Conservation (phyloP, 352 stramenopile species). For the Phytopythium delawarense region DNA sequence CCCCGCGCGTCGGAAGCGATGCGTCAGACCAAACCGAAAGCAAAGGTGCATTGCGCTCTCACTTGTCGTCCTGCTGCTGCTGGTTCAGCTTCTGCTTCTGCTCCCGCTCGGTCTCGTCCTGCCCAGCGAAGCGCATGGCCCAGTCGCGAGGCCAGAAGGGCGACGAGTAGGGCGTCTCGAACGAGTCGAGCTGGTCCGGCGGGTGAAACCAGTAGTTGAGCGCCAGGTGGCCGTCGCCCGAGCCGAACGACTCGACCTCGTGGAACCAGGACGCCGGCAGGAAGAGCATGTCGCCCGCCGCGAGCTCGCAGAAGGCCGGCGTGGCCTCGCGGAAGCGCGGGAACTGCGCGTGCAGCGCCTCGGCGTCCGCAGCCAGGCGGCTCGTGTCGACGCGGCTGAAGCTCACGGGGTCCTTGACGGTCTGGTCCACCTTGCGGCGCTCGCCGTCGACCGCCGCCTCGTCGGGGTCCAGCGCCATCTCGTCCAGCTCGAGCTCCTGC, state of each 20-base stretch:
- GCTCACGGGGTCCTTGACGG: slow-evolving; percentile 67
- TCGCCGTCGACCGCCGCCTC: slow-evolving; percentile 24
- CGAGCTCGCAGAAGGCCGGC: slow-evolving; percentile 69
- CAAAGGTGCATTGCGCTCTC: neutral
- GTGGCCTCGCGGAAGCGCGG: slow-evolving; percentile 55
- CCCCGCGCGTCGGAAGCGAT: neutral
- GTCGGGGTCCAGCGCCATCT: slow-evolving; percentile 42
- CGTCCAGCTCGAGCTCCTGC: slow-evolving; percentile 42
- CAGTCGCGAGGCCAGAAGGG: slow-evolving; percentile 70
- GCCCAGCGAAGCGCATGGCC: slow-evolving; percentile 34
- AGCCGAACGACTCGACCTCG: slow-evolving; percentile 89
- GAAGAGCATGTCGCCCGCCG: slow-evolving; percentile 94
- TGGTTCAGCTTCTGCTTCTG: neutral
- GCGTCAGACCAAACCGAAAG: neutral
- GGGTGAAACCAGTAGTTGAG: slow-evolving; percentile 91
- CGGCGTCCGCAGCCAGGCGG: slow-evolving; percentile 22
- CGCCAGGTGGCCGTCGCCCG: slow-evolving; percentile 66
- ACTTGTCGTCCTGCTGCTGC: neutral
- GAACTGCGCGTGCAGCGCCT: slow-evolving; percentile 46
- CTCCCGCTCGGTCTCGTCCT: neutral
- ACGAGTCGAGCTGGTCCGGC: slow-evolving; percentile 57
- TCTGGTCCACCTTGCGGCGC: slow-evolving; percentile 26
- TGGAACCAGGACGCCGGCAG: slow-evolving; percentile 98
- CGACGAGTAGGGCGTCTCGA: slow-evolving; percentile 71
- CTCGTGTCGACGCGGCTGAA: slow-evolving; percentile 72